These are phyloP conservation scores for Clausena lansium DNA, from an alignment of 345 rosid genomes.

Conservation along the genomic window DNA sequence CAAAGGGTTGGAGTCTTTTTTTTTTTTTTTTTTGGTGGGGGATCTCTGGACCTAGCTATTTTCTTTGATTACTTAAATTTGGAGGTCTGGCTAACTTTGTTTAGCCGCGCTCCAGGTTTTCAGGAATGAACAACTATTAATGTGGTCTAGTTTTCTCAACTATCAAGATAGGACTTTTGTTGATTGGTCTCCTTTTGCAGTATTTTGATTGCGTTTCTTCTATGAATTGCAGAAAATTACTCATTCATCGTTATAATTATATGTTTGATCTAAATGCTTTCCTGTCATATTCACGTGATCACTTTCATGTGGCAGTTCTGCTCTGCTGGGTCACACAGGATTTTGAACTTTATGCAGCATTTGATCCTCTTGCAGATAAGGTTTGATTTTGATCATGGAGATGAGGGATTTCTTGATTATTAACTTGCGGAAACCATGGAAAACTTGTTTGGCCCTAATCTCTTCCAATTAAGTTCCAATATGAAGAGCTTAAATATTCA, in stretches of 20 bases:
- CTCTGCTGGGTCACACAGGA: slow-evolving; percentile 98
- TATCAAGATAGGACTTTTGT: background rate
- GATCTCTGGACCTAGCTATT: background rate
- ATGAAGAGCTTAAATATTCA: background rate
- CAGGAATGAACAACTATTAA: background rate
- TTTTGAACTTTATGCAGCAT: slow-evolving; percentile 96
- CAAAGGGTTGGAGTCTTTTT: background rate
- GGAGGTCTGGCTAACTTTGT: background rate
- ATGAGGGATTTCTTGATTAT: background rate
- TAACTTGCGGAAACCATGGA: background rate
- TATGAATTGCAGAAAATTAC: background rate
- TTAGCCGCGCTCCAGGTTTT: background rate
- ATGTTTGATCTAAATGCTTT: background rate
- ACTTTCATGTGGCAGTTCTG: slow-evolving; percentile 53
- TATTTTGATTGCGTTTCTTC: background rate
- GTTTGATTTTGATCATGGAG: slow-evolving; percentile 33
- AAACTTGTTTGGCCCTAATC: background rate
- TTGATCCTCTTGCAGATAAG: slow-evolving; percentile 99
- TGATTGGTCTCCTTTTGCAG: background rate
- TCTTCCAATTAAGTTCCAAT: background rate
- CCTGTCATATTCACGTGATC: background rate
- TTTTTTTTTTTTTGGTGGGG: background rate
- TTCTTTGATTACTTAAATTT: background rate
- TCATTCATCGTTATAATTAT: background rate
- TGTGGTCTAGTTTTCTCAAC: background rate